Evolutionary conservation across 1,284 basidiomycete species (phyloP), one percentile per base, ranked within the genome.

Genomic region (Tilletia indica): DNA sequence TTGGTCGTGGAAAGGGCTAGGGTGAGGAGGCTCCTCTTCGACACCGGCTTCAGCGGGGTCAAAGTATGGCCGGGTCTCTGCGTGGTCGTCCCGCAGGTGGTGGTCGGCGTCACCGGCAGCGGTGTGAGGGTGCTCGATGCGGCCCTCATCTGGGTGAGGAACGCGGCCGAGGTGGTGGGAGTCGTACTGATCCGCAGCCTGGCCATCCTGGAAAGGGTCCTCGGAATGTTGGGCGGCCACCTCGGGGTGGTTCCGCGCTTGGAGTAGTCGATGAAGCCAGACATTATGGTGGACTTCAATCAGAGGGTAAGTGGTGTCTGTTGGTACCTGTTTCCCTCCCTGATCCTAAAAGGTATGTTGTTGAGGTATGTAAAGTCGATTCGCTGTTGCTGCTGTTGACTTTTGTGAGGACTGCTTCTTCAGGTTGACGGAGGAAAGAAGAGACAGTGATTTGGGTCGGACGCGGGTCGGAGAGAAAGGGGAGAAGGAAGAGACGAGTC

Each of bases 1-100:
- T 61, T 83, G 82, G 73, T 82, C 76, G 71, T 83, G 82, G 71
- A 82, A 83, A 39, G 78, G 68, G 25, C 19, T 61, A 19, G 45
- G 42, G 68, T 49, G 68, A 8, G 68, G 48, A 39, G 21, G 42
- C 51, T 68, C 68, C 45, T 68, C 45, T 31, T 34, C 38, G 14
- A 38, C 45, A 19, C n/a, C n/a, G 47, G 48, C 36, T 47, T 58
- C 61, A 38, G 61, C 9, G 36, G 61, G 61, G 61, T 64, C 61
- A 39, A 64, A 64, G 61, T 64, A 64, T 16, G 61, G 61, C 36
- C 21, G 61, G 36, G 61, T 64, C 61, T 64, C 61, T 11, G 61
- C 61, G 34, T 64, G 61, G 61, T 64, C 61, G 9, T 64, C 36
- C 36, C 36, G 61, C 9, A 64, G 31, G 38, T 34, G 61, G 19